Percentiles rank a stretch among this genome's conserved stretches.
Conservation (phyloP, 805 yeast species). For the Monosporozyma unispora region DNA sequence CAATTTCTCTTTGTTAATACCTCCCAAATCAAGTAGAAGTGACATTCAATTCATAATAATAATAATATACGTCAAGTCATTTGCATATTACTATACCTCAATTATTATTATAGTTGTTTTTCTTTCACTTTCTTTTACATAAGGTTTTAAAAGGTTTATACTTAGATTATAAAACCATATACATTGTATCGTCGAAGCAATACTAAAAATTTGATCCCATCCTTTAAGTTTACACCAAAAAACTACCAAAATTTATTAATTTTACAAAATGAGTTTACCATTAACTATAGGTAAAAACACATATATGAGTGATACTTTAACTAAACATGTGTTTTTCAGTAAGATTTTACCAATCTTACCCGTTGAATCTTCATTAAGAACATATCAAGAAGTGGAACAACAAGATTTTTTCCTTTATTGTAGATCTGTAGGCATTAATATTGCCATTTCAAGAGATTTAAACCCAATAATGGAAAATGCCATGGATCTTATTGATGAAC, state of each 20-base stretch:
- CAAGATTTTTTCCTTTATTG: slow-evolving; percentile 9
- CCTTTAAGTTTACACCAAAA: no score
- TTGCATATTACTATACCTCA: background rate
- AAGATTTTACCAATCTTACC: slow-evolving; percentile 14
- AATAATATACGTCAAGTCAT: background rate
- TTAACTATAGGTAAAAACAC: background rate
- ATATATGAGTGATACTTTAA: slow-evolving; percentile 11
- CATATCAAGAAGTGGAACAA: slow-evolving; percentile 14
- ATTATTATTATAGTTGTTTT: no score
- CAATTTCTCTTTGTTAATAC: no score
- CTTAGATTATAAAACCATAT: no score
- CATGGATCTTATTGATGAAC: slow-evolving; percentile 5
- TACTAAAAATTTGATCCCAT: no score
- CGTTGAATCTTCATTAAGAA: slow-evolving; percentile 6
- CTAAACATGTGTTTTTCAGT: slow-evolving; percentile 18
- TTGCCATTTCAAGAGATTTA: slow-evolving; percentile 8
- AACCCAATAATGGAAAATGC: slow-evolving; percentile 8
- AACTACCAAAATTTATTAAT: no score
- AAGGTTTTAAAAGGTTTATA: no score
- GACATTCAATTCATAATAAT: no score
- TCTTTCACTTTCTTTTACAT: background rate
- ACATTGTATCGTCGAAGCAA: no score
- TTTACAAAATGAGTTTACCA: background rate
- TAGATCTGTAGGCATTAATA: slow-evolving; percentile 9
- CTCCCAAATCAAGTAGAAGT: no score